phyloP scores from a whole-genome alignment of 768 basidiomycete genomes.

The Psilocybe tampanensis region DNA sequence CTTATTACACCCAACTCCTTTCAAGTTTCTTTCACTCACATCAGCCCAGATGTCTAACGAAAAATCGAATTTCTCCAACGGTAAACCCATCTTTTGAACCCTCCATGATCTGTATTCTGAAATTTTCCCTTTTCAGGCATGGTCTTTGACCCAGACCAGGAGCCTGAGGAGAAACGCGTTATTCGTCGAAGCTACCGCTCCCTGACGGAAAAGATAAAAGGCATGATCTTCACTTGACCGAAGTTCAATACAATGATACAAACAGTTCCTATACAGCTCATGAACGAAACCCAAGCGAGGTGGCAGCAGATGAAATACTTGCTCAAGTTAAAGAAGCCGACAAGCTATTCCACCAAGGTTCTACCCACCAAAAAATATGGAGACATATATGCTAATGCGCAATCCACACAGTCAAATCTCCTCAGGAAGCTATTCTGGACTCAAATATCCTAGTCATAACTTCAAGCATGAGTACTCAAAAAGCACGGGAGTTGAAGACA shows the following conservation, averaged over 20 bases:
- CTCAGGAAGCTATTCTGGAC: constrained; percentile 90
- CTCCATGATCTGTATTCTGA: no score
- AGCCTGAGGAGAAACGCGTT: constrained; percentile 76
- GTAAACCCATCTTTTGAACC: no score
- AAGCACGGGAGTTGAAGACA: constrained; percentile 90
- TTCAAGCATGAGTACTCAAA: constrained; percentile 77
- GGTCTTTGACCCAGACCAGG: constrained; percentile 82
- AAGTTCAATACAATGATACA: no score
- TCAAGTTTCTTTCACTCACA: no score
- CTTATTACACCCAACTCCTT: no score
- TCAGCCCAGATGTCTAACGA: no score
- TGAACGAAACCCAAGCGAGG: constrained; percentile 55
- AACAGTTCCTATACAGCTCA: constrained; percentile 33
- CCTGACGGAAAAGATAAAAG: constrained; percentile 64
- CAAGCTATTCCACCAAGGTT: constrained; percentile 65
- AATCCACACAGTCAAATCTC: constrained; percentile 60
- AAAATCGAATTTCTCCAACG: no score
- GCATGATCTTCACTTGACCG: constrained; percentile 35
- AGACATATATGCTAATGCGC: no score
- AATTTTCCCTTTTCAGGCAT: constrained; percentile 36
- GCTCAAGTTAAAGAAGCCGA: constrained; percentile 61
- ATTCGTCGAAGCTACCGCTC: constrained; percentile 75
- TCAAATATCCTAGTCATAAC: constrained; percentile 78
- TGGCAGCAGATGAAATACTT: constrained; percentile 56
- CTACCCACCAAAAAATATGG: neutral